Conservation (phyloP, 2,329 filamentous ascomycete species). For the Dothistroma pini region DNA sequence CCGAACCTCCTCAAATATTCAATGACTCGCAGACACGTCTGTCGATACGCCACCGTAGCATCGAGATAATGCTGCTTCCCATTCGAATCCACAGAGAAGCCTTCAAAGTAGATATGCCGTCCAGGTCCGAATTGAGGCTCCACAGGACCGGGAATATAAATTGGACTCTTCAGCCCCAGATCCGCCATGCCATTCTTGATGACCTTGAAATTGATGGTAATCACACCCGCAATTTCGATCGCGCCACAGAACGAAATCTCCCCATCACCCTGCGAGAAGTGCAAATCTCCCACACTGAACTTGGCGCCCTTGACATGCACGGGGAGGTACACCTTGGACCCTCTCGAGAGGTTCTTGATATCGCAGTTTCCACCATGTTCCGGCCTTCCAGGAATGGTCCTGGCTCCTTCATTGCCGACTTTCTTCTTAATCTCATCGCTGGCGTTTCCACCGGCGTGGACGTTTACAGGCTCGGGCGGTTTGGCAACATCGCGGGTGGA, state of each 20-base stretch:
- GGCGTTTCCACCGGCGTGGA: slow-evolving; percentile 64
- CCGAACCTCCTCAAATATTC: slow-evolving; percentile 42
- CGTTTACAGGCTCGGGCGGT: slow-evolving; percentile 67
- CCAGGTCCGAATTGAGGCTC: slow-evolving; percentile 84
- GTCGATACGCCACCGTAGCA: slow-evolving; percentile 78
- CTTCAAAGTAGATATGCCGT: slow-evolving; percentile 79
- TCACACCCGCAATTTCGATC: slow-evolving; percentile 90
- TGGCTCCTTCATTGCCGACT: slow-evolving; percentile 72
- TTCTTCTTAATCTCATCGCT: slow-evolving; percentile 56
- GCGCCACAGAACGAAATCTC: slow-evolving; percentile 75
- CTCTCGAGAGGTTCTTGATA: slow-evolving; percentile 79
- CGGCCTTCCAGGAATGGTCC: slow-evolving; percentile 78
- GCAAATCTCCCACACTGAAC: slow-evolving; percentile 76
- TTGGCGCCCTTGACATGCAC: slow-evolving; percentile 84
- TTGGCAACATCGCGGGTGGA: slow-evolving; percentile 70
- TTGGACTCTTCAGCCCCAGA: slow-evolving; percentile 73
- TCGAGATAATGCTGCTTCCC: slow-evolving; percentile 90
- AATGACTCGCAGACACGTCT: slow-evolving; percentile 72
- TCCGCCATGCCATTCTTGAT: slow-evolving; percentile 76
- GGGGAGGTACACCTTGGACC: slow-evolving; percentile 79
- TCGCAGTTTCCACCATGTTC: slow-evolving; percentile 91
- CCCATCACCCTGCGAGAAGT: slow-evolving; percentile 75
- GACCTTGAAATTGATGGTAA: slow-evolving; percentile 85
- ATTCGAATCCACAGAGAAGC: slow-evolving; percentile 82
- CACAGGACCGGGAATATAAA: slow-evolving; percentile 82